These are phyloP conservation scores for Paramarasmius palmivorus DNA, from an alignment of 1,284 basidiomycete species.

Conservation along the genomic window DNA sequence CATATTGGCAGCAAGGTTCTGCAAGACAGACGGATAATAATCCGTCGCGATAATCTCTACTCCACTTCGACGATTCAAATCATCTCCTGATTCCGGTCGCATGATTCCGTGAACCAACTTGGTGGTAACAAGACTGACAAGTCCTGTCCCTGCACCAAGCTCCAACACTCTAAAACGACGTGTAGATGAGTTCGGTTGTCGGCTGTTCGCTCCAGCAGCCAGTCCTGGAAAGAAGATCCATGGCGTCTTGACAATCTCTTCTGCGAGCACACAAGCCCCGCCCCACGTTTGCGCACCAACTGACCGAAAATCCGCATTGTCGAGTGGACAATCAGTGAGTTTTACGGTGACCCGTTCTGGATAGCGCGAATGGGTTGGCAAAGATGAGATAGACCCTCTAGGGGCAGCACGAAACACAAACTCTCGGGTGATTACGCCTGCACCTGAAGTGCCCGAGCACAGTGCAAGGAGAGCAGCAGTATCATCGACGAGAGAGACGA, in stretches of 20 bases:
- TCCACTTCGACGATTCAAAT: not conserved
- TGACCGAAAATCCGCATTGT: conserved; percentile 71
- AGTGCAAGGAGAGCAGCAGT: conserved; percentile 68
- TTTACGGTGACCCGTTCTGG: conserved; percentile 29
- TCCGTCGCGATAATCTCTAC: conserved; percentile 73
- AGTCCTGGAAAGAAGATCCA: conserved; percentile 35
- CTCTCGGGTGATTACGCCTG: conserved; percentile 41
- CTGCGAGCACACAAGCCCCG: conserved; percentile 78
- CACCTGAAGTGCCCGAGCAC: conserved; percentile 60
- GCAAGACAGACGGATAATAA: conserved; percentile 73
- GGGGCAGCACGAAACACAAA: conserved; percentile 29
- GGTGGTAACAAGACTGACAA: conserved; percentile 72
- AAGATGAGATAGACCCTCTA: conserved; percentile 29
- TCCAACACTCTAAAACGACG: conserved; percentile 64
- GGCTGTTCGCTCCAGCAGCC: not conserved
- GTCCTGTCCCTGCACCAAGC: conserved; percentile 86
- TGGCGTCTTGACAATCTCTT: conserved; percentile 70
- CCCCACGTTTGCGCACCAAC: conserved; percentile 95
- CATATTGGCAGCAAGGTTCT: conserved; percentile 74
- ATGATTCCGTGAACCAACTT: conserved; percentile 42
- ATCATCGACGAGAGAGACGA: conserved; percentile 37
- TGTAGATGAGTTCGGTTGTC: not conserved
- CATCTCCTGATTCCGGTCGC: conserved; percentile 1
- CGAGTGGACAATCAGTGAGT: conserved; percentile 73
- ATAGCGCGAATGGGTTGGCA: conserved; percentile 40